Conservation (phyloP, 2,329 filamentous ascomycete species). For the Aspergillus eucalypticola region DNA sequence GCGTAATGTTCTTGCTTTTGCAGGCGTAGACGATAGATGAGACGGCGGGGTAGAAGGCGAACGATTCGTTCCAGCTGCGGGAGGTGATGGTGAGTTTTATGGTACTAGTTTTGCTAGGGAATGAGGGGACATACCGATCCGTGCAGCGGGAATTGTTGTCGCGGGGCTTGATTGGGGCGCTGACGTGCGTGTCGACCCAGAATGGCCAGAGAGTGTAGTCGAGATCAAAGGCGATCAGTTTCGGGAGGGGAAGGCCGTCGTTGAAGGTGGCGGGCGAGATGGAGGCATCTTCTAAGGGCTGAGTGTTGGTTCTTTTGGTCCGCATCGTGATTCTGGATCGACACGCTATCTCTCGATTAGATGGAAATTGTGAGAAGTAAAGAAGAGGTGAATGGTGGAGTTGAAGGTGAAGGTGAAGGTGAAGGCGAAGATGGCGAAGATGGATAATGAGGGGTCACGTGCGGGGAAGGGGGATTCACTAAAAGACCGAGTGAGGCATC, state of each 20-base stretch:
- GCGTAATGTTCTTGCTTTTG: conserved; percentile 52
- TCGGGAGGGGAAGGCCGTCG: conserved; percentile 71
- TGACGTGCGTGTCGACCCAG: conserved; percentile 93
- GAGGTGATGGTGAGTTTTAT: neutral
- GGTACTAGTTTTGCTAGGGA: conserved; percentile 16
- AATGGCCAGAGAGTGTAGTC: conserved; percentile 99
- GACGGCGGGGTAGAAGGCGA: conserved; percentile 70
- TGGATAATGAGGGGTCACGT: neutral
- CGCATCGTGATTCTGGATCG: conserved; percentile 30
- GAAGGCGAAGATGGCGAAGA: neutral
- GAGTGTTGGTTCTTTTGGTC: conserved; percentile 36
- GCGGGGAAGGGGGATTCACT: neutral
- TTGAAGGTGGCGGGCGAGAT: conserved; percentile 58
- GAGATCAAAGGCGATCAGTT: conserved; percentile 87
- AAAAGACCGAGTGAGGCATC: no score
- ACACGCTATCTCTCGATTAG: neutral
- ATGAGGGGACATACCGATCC: conserved; percentile 37
- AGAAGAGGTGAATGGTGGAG: neutral
- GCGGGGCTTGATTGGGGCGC: conserved; percentile 67
- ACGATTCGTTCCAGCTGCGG: conserved; percentile 61
- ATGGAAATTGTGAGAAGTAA: neutral
- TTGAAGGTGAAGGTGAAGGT: neutral
- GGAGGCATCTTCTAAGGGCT: conserved; percentile 37
- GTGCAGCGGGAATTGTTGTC: conserved; percentile 52
- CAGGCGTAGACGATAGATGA: conserved; percentile 67